phyloP scores from a whole-genome alignment of 495 filamentous ascomycete species.

The Penicillium pulvis region DNA sequence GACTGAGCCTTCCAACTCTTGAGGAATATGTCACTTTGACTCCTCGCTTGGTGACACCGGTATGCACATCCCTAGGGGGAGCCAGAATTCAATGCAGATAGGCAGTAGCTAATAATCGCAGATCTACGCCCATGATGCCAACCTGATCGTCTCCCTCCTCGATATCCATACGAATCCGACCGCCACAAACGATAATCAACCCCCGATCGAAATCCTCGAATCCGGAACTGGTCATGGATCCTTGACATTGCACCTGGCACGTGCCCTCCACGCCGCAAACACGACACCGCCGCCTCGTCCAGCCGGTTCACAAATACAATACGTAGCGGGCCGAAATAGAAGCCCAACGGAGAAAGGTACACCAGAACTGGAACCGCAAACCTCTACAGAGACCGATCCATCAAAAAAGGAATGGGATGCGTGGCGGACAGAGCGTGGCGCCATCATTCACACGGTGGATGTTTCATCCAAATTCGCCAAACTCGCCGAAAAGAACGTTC shows the following conservation, averaged over 20 bases:
- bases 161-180: constrained; percentile 64
- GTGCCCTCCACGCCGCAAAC: constrained; percentile 77
- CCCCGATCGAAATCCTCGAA: constrained; percentile 69
- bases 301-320: constrained; percentile 38
- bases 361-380: constrained; percentile 5
- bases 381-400: constrained; percentile 11
- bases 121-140: constrained; percentile 75
- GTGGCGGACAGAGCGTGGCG: constrained; percentile 57
- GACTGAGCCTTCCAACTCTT: constrained; percentile 63
- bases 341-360: constrained; percentile 28
- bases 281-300: constrained; percentile 41
- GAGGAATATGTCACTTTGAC: constrained; percentile 69
- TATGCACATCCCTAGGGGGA: constrained; percentile 37
- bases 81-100: neutral
- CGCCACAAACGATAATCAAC: constrained; percentile 25
- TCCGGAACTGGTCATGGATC: constrained; percentile 80
- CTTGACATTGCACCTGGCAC: constrained; percentile 69
- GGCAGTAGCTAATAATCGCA: constrained; percentile 38
- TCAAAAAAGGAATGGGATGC: constrained; percentile 36
- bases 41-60: constrained; percentile 70
- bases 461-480: constrained; percentile 56
- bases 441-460: constrained; percentile 73
- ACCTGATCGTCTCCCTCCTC: constrained; percentile 69
- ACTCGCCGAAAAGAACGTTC: constrained; percentile 61
- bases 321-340: constrained; percentile 31